Base-by-base conservation (phyloP, 306 rosid species). In the Canavalia ensiformis region DNA sequence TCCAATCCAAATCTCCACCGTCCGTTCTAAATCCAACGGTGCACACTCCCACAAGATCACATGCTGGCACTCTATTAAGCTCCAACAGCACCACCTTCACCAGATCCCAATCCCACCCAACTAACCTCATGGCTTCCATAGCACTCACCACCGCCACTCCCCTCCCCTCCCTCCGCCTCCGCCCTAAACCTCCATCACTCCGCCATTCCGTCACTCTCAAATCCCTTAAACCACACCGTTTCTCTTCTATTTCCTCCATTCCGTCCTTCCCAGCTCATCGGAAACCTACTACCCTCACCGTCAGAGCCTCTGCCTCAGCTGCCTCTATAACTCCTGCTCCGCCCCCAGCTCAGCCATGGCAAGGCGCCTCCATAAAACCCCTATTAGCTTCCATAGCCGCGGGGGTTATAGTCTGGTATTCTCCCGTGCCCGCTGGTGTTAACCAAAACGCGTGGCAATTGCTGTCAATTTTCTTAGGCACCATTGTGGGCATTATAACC, bases 401-500 rank as follows among this genome's bases (percentile, higher is more conserved):
- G 0, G 99, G 99, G 4, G 81, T 92, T 7, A 66, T 92, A 11
- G 75, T 96, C 78, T 96, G 99, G 99, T 91, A 87, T 52, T 77
- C 84, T n/a, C 99, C 99, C 6, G 92, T 91, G 1, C 99, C 99
- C 0, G 59, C 86, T 0, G 98, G 99, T 1, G 98, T 93, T 39
- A 74, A 96, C 3, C 85, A 80, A 2, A 83, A 90, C 33, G 99
- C 99, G 2, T 96, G 99, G 99, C 97, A 96, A 63, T 77, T 96
- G 30, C 85, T 96, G 5, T 92, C 98, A 4, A 93, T 96, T 70
- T 96, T 96, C 90, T 77, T 96, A 0, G 98, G 94, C 35, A 96
- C 99, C 12, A 92, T 96, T 55, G 97, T 93, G 6, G 99, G 99
- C 1, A 96, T 96, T 72, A 96, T 96, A 58, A 89, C 97, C 1